Base-by-base conservation (phyloP, 139 green algal species). In the Nannochloris sp. region DNA sequence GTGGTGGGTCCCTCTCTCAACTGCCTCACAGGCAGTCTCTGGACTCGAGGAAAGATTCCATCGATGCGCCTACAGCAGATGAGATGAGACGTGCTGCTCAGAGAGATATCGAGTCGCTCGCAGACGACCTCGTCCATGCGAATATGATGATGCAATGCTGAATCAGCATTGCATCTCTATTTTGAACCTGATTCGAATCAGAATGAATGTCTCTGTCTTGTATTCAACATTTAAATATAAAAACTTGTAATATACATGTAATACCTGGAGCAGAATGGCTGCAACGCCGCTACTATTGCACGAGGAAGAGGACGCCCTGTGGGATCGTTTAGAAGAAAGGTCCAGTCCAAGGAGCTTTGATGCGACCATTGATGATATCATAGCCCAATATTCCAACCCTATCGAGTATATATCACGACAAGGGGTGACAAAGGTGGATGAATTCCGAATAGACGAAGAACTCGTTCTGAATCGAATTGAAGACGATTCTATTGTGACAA, bases 401-500 rank as follows among this genome's bases (percentile, higher is more conserved):
- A 40, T 40, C 11, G 33, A 40, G 33, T 40, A 40, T 40, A 40
- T 40, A 40, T 40, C 33, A 40, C 33, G 33, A 40, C 33, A 40
- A 40, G 33, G 33, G 5, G 56, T 75, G 12, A 59, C 45, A 59
- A 26, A 26, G n/a, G 37, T 75, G 5, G 51, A 29, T 13, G 29
- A 67, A 4, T 69, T 75, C 20, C 14, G 8, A 8, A 31, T 74
- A 23, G n/a, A 37, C 59, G 36, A 45, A 44, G 37, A 30, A 25
- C 37, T 68, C 0, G 67, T 56, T n/a, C 68, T 63, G 50, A 56
- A 56, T 14, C 51, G 46, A 43, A 68, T 73, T 14, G 23, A 56
- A 0, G 16, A 37, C 2, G 56, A 67, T 46, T 31, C 36, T 3
- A 72, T 81, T 28, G 55, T 72, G 29, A 80, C 71, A 5, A 51